Evolutionary conservation across 306 rosid genomes (phyloP), one percentile per base, ranked within the genome.

Genomic region (Lathyrus aphaca): DNA sequence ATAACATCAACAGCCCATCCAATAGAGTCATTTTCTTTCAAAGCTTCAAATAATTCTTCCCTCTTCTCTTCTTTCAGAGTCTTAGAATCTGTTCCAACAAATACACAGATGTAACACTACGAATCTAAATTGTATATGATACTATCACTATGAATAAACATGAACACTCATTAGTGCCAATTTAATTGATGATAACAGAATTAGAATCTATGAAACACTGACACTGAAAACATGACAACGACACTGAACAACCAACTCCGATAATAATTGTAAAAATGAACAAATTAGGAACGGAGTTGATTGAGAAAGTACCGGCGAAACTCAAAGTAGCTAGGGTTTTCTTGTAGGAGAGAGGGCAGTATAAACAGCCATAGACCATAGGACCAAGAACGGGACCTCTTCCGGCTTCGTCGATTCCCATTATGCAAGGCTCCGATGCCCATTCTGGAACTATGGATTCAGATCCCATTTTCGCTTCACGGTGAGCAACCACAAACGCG

Each of bases 331-430:
- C 64, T 10, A 93, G 94, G 66, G 95, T 78, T 0, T 79, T 82
- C 76, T 83, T 73, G 63, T 88, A 93, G 11, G 98, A 93, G 44
- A 64, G 79, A 69, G 93, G 73, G 62, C 98, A 93, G 81, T 88
- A 93, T 58, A 93, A 72, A 81, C 92, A 85, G 50, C 84, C 98
- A 30, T 92, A 88, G 66, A 83, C 95, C 95, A 93, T 90, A 8
- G 98, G 98, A 4, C 98, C 98, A 77, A 93, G 50, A 67, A 90
- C 98, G 12, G 98, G 98, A 73, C 98, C 98, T 74, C 98, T 85
- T 72, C 98, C 98, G 53, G 98, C 98, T 82, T 93, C 98, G 63
- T 90, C 96, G 51, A 93, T 93, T 64, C 98, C 93, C 98, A 92
- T 88, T 9, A 80, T 86, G 81, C 96, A 88, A 54, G 98, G 87